These are phyloP conservation scores for Pisolithus orientalis DNA, from an alignment of 768 basidiomycete species.

Conservation along the genomic window DNA sequence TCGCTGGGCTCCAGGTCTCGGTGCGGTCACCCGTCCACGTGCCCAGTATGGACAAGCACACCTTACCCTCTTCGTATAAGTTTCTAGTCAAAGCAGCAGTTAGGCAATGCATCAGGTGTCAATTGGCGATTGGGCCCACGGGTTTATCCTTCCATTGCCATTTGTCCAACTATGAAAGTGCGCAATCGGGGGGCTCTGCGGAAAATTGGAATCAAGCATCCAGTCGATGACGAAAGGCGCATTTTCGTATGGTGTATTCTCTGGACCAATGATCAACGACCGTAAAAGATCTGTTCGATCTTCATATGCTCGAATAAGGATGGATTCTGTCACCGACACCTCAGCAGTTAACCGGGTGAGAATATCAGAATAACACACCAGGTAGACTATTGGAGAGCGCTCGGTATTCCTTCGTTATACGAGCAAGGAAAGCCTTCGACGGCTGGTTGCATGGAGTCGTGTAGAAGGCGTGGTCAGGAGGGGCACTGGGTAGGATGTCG, in stretches of 20 bases:
- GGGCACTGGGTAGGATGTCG: conserved; percentile 67
- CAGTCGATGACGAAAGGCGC: conserved; percentile 95
- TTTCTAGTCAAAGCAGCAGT: conserved; percentile 43
- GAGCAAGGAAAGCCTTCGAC: conserved; percentile 65
- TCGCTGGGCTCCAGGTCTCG: conserved; percentile 80
- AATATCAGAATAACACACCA: conserved; percentile 41
- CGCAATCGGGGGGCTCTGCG: conserved; percentile 75
- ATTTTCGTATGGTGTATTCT: conserved; percentile 93
- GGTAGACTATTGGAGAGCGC: conserved; percentile 75
- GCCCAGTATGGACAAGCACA: conserved; percentile 85
- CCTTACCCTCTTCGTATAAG: conserved; percentile 93
- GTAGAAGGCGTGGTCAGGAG: conserved; percentile 78
- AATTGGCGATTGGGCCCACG: conserved; percentile 42
- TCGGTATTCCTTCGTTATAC: conserved; percentile 80
- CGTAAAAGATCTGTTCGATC: conserved; percentile 83
- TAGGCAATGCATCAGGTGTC: not conserved
- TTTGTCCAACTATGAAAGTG: conserved; percentile 94
- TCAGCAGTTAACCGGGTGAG: not conserved
- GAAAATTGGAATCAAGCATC: conserved; percentile 83
- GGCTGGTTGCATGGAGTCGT: conserved; percentile 54
- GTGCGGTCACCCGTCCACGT: conserved; percentile 89
- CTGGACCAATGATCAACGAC: conserved; percentile 85
- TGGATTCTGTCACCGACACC: conserved; percentile 51
- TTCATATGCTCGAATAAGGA: conserved; percentile 86
- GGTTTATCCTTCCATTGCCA: conserved; percentile 87